phyloP scores from a whole-genome alignment of 257 asterid species.

The Mitragyna speciosa region DNA sequence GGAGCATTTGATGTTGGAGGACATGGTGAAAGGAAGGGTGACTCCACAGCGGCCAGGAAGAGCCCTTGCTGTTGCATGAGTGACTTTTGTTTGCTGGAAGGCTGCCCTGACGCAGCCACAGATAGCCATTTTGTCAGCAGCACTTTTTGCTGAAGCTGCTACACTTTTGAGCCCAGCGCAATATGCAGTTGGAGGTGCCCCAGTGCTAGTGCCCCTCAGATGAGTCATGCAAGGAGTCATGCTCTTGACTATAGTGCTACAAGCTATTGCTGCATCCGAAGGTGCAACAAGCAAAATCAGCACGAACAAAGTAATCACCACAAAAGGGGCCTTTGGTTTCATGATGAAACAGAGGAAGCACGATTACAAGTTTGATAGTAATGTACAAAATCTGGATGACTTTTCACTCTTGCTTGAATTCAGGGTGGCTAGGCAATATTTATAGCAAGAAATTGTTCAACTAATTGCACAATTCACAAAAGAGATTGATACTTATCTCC shows the following conservation, averaged over 20 bases:
- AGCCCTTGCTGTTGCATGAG: conserved; percentile 42
- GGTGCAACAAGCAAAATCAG: conserved; percentile 18
- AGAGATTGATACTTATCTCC: background rate
- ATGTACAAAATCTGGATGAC: too few relatives aligned
- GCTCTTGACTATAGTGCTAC: conserved; percentile 52
- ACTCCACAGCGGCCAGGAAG: conserved; percentile 59
- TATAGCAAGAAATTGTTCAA: background rate
- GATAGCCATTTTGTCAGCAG: conserved; percentile 56
- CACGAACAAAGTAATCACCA: background rate
- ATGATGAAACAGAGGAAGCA: background rate
- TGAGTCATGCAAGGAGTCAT: conserved; percentile 50
- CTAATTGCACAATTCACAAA: background rate
- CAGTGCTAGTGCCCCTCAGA: conserved; percentile 49
- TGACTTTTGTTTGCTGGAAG: conserved; percentile 28
- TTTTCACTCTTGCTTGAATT: background rate
- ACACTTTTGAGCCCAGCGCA: conserved; percentile 53
- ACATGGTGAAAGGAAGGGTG: conserved; percentile 42
- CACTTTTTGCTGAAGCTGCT: conserved; percentile 32
- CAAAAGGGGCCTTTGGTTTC: background rate
- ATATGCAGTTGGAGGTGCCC: conserved; percentile 56
- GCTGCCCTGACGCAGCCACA: conserved; percentile 67
- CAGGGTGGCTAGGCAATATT: background rate
- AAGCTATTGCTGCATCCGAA: conserved; percentile 40
- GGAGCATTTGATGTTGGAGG: conserved; percentile 60
- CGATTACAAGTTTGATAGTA: too few relatives aligned